Percentiles rank a stretch among this genome's conserved stretches.
These are phyloP conservation scores for Pichia gijzeniarum DNA, from an alignment of 805 yeast genomes.

Conservation along the genomic window DNA sequence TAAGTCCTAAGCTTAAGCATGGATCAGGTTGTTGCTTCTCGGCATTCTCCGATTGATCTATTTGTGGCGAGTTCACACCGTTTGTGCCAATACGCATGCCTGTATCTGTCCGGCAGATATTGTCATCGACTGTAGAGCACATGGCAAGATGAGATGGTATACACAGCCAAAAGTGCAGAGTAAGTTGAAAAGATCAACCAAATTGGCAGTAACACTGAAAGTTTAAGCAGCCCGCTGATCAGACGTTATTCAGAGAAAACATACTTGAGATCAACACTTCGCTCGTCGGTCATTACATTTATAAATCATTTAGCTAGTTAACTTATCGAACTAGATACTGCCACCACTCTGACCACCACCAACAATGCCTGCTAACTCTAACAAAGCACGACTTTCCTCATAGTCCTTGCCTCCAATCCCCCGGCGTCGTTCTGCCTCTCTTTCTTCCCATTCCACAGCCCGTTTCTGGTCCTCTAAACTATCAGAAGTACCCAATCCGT, in stretches of 20 bases:
- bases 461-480: constrained; percentile 71
- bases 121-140: too few species aligned
- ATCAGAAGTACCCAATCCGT: constrained; percentile 83
- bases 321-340: constrained; percentile 30
- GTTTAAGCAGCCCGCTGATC: too few species aligned
- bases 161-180: too few species aligned
- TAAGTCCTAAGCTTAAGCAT: background rate
- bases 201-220: too few species aligned
- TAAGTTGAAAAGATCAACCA: too few species aligned
- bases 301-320: background rate
- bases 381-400: constrained; percentile 77
- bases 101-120: too few species aligned
- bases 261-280: too few species aligned
- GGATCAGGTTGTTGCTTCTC: background rate
- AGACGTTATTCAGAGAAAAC: too few species aligned
- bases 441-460: constrained; percentile 88
- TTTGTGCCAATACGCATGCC: background rate
- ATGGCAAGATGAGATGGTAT: too few species aligned
- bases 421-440: constrained; percentile 75
- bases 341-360: constrained; percentile 45
- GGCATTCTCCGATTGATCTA: background rate
- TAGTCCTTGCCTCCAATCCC: constrained; percentile 56
- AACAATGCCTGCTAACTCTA: constrained; percentile 73
- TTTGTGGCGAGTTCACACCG: background rate
- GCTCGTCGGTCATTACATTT: too few species aligned